These are phyloP conservation scores for Fusarium bactridioides DNA, from an alignment of 2,329 filamentous ascomycete species.

Conservation along the genomic window DNA sequence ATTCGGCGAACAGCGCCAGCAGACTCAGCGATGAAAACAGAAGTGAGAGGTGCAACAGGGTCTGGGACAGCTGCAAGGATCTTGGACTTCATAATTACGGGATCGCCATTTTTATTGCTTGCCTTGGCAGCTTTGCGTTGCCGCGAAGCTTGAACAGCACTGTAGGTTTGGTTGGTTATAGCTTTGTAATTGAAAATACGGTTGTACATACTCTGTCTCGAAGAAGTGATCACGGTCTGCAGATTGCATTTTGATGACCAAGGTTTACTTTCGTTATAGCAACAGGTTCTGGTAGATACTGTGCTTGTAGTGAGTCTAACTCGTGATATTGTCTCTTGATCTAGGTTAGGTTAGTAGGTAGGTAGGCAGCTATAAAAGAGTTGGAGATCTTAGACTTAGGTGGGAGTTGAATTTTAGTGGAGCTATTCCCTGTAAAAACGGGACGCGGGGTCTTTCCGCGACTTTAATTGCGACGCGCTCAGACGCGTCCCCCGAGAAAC, in stretches of 20 bases:
- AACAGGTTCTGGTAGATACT: not conserved
- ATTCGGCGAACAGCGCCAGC: conserved; percentile 81
- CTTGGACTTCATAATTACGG: conserved; percentile 84
- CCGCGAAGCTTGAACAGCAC: conserved; percentile 58
- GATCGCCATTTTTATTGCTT: conserved; percentile 81
- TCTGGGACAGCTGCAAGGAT: conserved; percentile 78
- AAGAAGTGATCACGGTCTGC: conserved; percentile 86
- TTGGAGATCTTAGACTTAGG: conserved; percentile 2
- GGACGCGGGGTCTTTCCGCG: conserved; percentile 41
- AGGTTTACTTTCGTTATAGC: not conserved
- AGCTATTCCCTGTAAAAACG: conserved; percentile 5
- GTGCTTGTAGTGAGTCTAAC: not conserved
- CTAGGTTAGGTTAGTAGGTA: conserved; percentile 17
- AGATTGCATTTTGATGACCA: conserved; percentile 64
- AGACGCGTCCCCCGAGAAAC: conserved; percentile 50
- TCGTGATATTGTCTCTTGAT: not conserved
- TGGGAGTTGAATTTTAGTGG: conserved; percentile 31
- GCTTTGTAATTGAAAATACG: not conserved
- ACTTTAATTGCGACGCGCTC: conserved; percentile 52
- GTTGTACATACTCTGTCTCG: conserved; percentile 77
- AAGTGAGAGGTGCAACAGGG: conserved; percentile 63
- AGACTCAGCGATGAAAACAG: conserved; percentile 85
- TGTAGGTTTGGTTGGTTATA: conserved; percentile 37
- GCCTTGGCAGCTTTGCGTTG: conserved; percentile 74
- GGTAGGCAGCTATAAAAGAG: conserved; percentile 19